These are phyloP conservation scores for Boletus rex-veris DNA, from an alignment of 768 basidiomycete genomes.

Conservation along the genomic window DNA sequence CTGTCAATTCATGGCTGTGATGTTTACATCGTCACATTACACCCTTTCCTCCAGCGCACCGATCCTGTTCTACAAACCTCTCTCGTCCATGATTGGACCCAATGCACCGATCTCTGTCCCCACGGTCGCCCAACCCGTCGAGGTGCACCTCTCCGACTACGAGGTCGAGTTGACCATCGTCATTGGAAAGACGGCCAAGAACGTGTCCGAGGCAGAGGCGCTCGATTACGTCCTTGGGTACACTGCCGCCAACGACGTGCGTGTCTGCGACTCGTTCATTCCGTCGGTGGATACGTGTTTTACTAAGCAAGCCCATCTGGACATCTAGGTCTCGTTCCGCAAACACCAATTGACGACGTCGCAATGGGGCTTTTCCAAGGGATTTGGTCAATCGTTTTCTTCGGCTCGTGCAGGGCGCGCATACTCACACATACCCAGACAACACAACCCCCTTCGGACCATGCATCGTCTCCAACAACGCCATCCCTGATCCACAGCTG, in stretches of 20 bases:
- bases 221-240: constrained; percentile 85
- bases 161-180: constrained; percentile 81
- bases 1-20: not conserved
- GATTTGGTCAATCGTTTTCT: constrained; percentile 55
- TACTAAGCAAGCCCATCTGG: not conserved
- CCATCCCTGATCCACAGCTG: constrained; percentile 63
- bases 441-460: constrained; percentile 69
- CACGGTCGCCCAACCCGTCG: constrained; percentile 61
- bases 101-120: constrained; percentile 64
- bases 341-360: constrained; percentile 76
- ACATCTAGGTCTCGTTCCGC: constrained; percentile 62
- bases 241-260: constrained; percentile 74
- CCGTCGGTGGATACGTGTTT: not conserved
- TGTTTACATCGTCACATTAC: not conserved
- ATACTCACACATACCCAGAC: constrained; percentile 14
- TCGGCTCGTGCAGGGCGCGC: too few species aligned
- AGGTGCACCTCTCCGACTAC: constrained; percentile 74
- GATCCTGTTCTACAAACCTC: constrained; percentile 77
- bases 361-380: constrained; percentile 88
- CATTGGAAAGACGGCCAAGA: constrained; percentile 75
- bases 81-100: constrained; percentile 67
- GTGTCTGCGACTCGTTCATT: constrained; percentile 3
- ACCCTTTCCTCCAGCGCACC: constrained; percentile 46
- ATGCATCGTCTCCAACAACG: constrained; percentile 64
- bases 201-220: constrained; percentile 77